Percentiles rank a stretch among this genome's conserved stretches.
These are phyloP conservation scores for Pleoardoris graminearum DNA, from an alignment of 2,329 filamentous ascomycete species.

Conservation along the genomic window DNA sequence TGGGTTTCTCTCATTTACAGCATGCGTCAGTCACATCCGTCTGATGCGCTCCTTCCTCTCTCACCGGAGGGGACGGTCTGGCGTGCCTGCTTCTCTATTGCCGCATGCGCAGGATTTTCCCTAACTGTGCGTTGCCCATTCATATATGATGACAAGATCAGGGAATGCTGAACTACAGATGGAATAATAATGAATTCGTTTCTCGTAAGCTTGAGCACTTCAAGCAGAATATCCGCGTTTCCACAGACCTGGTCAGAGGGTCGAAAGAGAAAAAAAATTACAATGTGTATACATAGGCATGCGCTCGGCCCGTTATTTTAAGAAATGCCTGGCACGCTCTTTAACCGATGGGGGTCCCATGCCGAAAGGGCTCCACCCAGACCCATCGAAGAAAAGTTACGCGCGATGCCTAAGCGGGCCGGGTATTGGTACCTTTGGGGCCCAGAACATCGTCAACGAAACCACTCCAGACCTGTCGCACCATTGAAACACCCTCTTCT, in stretches of 20 bases:
- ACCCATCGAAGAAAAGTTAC: conserved; percentile 3
- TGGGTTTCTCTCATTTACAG: too few relatives aligned
- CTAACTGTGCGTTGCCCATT: too few relatives aligned
- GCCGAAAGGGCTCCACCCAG: conserved; percentile 1
- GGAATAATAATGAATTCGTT: conserved; percentile 27
- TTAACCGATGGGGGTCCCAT: not conserved
- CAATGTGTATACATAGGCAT: not conserved
- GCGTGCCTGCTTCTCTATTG: too few relatives aligned
- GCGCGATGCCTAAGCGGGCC: conserved; percentile 22
- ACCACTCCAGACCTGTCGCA: conserved; percentile 52
- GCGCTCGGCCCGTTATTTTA: not conserved
- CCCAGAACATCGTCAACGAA: conserved; percentile 57
- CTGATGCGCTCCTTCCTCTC: too few relatives aligned
- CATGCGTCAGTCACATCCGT: too few relatives aligned
- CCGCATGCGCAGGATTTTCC: too few relatives aligned
- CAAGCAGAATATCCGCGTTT: conserved; percentile 29
- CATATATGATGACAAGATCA: too few relatives aligned
- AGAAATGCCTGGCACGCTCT: not conserved
- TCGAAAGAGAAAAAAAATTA: not conserved
- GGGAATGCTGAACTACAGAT: too few relatives aligned
- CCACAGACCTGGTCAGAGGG: not conserved
- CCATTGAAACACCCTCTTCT: conserved; percentile 48
- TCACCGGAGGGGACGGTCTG: too few relatives aligned
- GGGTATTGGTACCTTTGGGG: conserved; percentile 28
- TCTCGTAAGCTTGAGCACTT: conserved; percentile 44